Evolutionary conservation across 306 rosid genomes (phyloP), one percentile per base, ranked within the genome.

Genomic region (Senna tora): DNA sequence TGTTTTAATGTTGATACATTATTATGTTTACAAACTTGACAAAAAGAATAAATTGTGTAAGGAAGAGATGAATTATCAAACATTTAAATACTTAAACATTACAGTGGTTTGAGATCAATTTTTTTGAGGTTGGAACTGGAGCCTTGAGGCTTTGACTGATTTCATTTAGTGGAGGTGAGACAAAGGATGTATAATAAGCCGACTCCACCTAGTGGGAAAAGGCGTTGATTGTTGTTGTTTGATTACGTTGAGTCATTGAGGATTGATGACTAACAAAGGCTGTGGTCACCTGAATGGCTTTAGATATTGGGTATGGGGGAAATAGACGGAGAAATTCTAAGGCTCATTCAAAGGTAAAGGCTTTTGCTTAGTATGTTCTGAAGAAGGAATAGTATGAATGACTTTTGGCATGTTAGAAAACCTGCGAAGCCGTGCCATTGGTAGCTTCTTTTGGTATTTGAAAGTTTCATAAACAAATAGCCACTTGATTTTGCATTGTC

Each of bases 91-190:
- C 6, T 52, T 59, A 55, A 17, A 22, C 73, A 53, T 50, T 8
- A 32, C 28, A 46, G 30, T 62, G 54, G 65, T 20, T 69, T 68
- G 51, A 16, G 9, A 75, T 50, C 32, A 58, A 52, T 16, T 65
- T 33, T 65, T 71, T 11, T 15, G 73, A 57, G 67, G 20, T 49
- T 71, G 25, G 49, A 57, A 36, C 63, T 12, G 33, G 25, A 28
- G n/a, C 65, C 57, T 46, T 39, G 69, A 46, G 50, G 66, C 28
- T 33, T 53, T 45, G 55, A 16, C 43, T 61, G 62, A 58, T 45
- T 2, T 25, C 54, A 36, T 54, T 41, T 52, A 1, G 42, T 20
- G 52, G 41, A 6, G 54, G 70, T 16, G 36, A 33, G 8, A 61
- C 46, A 50, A 28, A 51, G 71, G 47, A 28, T 33, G 33, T 54